Base-by-base conservation (phyloP, 306 rosid genomes). In the Oxytropis ochrocephala region DNA sequence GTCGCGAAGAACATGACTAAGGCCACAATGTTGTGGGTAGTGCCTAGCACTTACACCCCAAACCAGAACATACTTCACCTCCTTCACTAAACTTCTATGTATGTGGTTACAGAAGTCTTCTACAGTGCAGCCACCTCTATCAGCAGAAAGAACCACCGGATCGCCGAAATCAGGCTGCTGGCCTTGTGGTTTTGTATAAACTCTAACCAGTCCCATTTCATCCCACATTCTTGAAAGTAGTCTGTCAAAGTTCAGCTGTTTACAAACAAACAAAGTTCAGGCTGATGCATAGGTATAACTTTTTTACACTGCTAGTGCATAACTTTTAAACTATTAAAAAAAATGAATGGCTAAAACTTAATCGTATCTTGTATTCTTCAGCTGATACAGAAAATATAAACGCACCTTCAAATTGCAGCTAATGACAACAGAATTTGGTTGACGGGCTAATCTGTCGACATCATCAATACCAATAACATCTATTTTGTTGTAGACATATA, bases 131-230 rank as follows among this genome's bases (percentile, higher is more conserved):
- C 99, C 99, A 71, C 99, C 99, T 87, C 99, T 87, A 84, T 89
- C 95, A 69, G 88, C 78, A 79, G 99, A 95, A 67, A 95, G 91
- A 80, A 95, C 99, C 8, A 87, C 97, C 39, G 99, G 99, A 55
- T 95, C 99, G 12, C 78, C 4, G 65, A 91, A 91, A 83, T 95
- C 99, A 65, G 99, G 99, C 62, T 95, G 99, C 88, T 95, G 99
- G 78, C 99, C 99, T 84, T 95, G 99, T 11, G 99, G 99, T 80
- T 95, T 95, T 47, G 99, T 87, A 78, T 95, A 95, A 78, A 95
- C 87, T 83, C 99, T 80, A 80, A 95, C 97, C 75, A 95, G 88
- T 72, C 99, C 99, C 99, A 95, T 91, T 78, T 85, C 99, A 16
- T 95, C 99, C 99, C 99, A 95, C 99, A 95, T 95, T 83, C 87